Percentiles rank a stretch among this genome's conserved stretches.
These are phyloP conservation scores for Yamadazyma buinensis DNA, from an alignment of 1,139 yeast genomes.

Conservation along the genomic window DNA sequence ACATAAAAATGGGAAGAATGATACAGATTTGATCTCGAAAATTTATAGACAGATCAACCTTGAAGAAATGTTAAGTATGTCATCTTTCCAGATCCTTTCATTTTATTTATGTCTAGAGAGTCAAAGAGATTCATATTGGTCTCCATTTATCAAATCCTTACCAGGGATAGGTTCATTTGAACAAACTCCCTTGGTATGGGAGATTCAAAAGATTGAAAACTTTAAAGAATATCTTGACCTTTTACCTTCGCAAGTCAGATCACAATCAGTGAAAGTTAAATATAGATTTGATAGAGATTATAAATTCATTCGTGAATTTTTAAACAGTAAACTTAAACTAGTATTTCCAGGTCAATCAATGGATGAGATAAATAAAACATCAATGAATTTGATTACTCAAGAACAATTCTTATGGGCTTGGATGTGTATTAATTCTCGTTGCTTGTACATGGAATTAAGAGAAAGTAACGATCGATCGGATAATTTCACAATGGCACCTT, in stretches of 20 bases:
- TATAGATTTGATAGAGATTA: conserved; percentile 38
- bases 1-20: conserved; percentile 12
- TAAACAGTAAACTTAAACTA: conserved; percentile 14
- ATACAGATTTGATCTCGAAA: conserved; percentile 15
- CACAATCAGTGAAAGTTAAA: conserved; percentile 33
- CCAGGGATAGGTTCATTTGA: conserved; percentile 49
- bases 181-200: conserved; percentile 53
- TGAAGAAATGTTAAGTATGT: conserved; percentile 28
- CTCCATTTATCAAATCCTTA: conserved; percentile 56
- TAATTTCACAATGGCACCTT: conserved; percentile 88
- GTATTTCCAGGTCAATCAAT: background rate
- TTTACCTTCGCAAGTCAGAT: conserved; percentile 38
- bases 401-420: conserved; percentile 61
- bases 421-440: conserved; percentile 88
- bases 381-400: conserved; percentile 9
- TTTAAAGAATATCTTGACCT: conserved; percentile 24
- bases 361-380: background rate
- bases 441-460: conserved; percentile 73
- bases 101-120: conserved; percentile 48
- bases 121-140: conserved; percentile 47
- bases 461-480: conserved; percentile 47
- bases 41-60: conserved; percentile 30
- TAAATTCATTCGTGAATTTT: conserved; percentile 20
- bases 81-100: conserved; percentile 48
- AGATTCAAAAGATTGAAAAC: conserved; percentile 22